A percentile compares a stretch with the other conserved stretches of the same genome.
phyloP scores from a whole-genome alignment of 768 basidiomycete species.

The Tylopilus rubrobrunneus region DNA sequence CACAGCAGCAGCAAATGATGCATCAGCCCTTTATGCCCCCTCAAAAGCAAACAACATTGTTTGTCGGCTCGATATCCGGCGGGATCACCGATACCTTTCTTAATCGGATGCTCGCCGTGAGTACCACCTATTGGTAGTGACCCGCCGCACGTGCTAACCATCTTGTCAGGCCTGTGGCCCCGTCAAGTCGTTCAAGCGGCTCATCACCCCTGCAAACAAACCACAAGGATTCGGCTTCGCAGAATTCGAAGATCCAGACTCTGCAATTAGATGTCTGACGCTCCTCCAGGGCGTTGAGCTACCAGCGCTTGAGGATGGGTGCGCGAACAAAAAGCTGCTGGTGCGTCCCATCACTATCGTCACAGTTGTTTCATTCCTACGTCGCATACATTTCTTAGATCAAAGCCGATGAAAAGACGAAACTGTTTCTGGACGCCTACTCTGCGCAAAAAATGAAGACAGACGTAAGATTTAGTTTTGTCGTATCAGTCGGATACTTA shows the following conservation, averaged over 20 bases:
- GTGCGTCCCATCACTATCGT: conserved; percentile 45
- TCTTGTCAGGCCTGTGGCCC: conserved; percentile 80
- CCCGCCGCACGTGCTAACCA: not conserved
- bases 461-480: conserved; percentile 53
- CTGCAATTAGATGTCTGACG: conserved; percentile 72
- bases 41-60: conserved; percentile 74
- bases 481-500: not conserved
- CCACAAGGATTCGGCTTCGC: conserved; percentile 98
- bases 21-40: conserved; percentile 63
- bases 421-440: conserved; percentile 82
- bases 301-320: conserved; percentile 57
- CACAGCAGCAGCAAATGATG: conserved; percentile 71
- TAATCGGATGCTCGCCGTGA: conserved; percentile 70
- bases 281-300: conserved; percentile 63
- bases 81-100: conserved; percentile 84
- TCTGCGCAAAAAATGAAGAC: conserved; percentile 73
- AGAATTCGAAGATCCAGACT: conserved; percentile 90
- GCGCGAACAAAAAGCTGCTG: conserved; percentile 59
- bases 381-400: conserved; percentile 49
- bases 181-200: conserved; percentile 85
- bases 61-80: conserved; percentile 93
- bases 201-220: conserved; percentile 89
- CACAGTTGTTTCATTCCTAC: conserved; percentile 35
- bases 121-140: conserved; percentile 19
- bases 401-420: conserved; percentile 96